Evolutionary conservation across 2,329 filamentous ascomycete species (phyloP).

Genomic region (Xylaria sp.): DNA sequence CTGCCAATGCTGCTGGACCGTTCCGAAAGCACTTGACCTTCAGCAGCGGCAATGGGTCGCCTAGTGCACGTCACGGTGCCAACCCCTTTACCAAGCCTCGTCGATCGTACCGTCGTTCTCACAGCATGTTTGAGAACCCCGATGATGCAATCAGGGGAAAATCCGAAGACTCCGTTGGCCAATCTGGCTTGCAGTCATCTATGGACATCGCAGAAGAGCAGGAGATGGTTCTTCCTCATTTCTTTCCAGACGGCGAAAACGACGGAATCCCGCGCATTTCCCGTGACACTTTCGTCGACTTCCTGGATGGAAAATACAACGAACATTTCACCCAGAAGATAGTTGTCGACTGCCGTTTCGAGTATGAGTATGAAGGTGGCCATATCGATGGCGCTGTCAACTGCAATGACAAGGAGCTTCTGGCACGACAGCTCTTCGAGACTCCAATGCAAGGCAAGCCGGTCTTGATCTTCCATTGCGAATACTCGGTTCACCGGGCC

Average conservation of each 20-base stretch:
- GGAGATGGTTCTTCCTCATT: slow-evolving; percentile 74
- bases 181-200: slow-evolving; percentile 62
- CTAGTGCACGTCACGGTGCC: slow-evolving; percentile 65
- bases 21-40: slow-evolving; percentile 61
- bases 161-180: slow-evolving; percentile 50
- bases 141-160: slow-evolving; percentile 82
- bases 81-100: slow-evolving; percentile 70
- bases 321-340: slow-evolving; percentile 73
- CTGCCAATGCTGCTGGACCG: slow-evolving; percentile 42
- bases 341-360: slow-evolving; percentile 93
- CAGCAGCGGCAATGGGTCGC: slow-evolving; percentile 64
- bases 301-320: slow-evolving; percentile 80
- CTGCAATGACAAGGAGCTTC: slow-evolving; percentile 90
- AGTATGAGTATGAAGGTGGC: slow-evolving; percentile 96
- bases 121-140: slow-evolving; percentile 97
- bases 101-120: slow-evolving; percentile 83
- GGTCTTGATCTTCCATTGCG: slow-evolving; percentile 90
- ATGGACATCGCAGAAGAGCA: slow-evolving; percentile 78
- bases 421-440: slow-evolving; percentile 74
- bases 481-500: slow-evolving; percentile 94
- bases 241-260: slow-evolving; percentile 69
- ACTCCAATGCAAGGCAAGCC: slow-evolving; percentile 63
- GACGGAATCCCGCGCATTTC: slow-evolving; percentile 87
- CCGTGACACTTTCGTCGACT: slow-evolving; percentile 73
- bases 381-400: slow-evolving; percentile 93